These are phyloP conservation scores for Hypoxylon trugodes DNA, from an alignment of 495 filamentous ascomycete species.

Conservation along the genomic window DNA sequence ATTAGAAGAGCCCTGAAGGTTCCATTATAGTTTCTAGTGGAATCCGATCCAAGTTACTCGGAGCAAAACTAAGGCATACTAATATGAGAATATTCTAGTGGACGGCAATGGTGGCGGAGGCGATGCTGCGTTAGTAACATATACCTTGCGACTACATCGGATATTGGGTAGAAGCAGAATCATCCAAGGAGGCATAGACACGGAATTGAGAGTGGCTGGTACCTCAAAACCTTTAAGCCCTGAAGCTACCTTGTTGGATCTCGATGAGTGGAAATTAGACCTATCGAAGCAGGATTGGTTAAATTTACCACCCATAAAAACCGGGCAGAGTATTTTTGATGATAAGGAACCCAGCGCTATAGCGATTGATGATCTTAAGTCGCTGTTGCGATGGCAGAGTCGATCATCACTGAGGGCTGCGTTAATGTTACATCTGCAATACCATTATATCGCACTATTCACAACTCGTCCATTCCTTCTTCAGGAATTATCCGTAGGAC, in stretches of 20 bases:
- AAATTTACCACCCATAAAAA: conserved; percentile 20
- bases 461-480: conserved; percentile 43
- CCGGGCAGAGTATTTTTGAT: conserved; percentile 20
- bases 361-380: conserved; percentile 11
- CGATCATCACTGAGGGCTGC: conserved; percentile 34
- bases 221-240: neutral
- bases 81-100: conserved; percentile 1
- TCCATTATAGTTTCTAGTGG: no score
- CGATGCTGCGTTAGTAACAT: conserved; percentile 9
- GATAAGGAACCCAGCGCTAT: conserved; percentile 20
- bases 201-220: neutral
- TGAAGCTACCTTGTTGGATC: conserved; percentile 6
- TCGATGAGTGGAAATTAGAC: conserved; percentile 10
- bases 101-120: conserved; percentile 17
- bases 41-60: no score
- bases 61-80: neutral
- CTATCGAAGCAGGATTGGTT: conserved; percentile 15
- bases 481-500: conserved; percentile 1
- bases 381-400: conserved; percentile 25
- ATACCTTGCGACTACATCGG: conserved; percentile 8
- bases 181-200: neutral
- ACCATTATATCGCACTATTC: conserved; percentile 41
- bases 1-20: neutral
- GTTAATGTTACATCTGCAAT: conserved; percentile 43
- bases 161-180: conserved; percentile 20